These are phyloP conservation scores for Cytospora chrysosperma DNA, from an alignment of 2,329 filamentous ascomycete species.

Conservation along the genomic window DNA sequence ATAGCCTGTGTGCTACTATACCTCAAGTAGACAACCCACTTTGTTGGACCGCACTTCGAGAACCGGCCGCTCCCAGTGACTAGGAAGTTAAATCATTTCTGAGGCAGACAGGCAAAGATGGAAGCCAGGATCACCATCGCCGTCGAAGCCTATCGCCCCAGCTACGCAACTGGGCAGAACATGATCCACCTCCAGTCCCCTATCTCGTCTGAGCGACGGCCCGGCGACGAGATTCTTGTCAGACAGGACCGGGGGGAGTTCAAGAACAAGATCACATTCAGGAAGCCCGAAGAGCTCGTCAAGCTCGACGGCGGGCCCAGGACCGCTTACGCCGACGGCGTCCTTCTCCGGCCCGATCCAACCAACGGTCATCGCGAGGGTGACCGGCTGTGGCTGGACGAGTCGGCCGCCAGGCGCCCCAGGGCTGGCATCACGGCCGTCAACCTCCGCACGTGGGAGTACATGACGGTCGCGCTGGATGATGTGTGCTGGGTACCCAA, in stretches of 20 bases:
- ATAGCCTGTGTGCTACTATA: background rate
- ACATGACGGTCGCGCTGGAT: background rate
- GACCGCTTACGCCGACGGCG: constrained; percentile 14
- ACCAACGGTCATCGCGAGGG: constrained; percentile 1
- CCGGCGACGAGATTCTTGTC: background rate
- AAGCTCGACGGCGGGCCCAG: background rate
- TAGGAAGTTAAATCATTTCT: background rate
- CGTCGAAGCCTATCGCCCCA: constrained; percentile 16
- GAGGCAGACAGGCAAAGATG: background rate
- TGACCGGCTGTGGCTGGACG: constrained; percentile 18
- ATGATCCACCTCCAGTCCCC: constrained; percentile 13
- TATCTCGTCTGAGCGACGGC: background rate
- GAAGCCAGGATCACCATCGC: constrained; percentile 12
- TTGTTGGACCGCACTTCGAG: background rate
- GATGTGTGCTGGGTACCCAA: constrained; percentile 20
- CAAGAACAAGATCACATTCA: constrained; percentile 15
- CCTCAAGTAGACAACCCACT: background rate
- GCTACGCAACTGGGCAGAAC: background rate
- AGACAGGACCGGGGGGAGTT: constrained; percentile 14
- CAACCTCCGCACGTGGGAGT: constrained; percentile 18
- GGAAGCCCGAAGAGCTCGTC: background rate
- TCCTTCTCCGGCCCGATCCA: constrained; percentile 1
- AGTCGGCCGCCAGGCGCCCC: background rate
- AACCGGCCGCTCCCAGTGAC: background rate
- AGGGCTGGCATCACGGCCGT: background rate